Conservation (phyloP, 106 monocot species). For the Alisma plantagoaquatica region DNA sequence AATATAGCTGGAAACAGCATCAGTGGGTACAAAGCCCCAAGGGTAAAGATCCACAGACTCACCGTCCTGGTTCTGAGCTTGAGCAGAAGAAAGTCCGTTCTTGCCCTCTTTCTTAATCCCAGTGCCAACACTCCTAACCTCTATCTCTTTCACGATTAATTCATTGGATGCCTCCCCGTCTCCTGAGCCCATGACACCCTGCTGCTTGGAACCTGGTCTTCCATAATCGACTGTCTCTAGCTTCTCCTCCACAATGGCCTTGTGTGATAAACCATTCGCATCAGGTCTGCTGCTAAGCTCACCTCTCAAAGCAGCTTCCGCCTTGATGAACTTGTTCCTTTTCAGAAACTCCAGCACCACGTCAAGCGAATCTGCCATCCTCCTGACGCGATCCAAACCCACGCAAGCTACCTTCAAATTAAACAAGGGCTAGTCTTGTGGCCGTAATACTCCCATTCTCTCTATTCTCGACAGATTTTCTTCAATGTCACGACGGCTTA, state of each 20-base stretch:
- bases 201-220: slow-evolving; percentile 14
- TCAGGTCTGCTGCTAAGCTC: slow-evolving; percentile 42
- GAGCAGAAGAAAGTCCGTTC: slow-evolving; percentile 19
- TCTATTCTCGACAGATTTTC: not conserved
- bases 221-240: slow-evolving; percentile 13
- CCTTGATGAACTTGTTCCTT: slow-evolving; percentile 63
- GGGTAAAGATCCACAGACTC: slow-evolving; percentile 67
- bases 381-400: too few relatives aligned
- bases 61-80: slow-evolving; percentile 12
- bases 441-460: not conserved
- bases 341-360: slow-evolving; percentile 74
- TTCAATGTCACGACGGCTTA: not conserved
- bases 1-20: slow-evolving; percentile 8
- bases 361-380: slow-evolving; percentile 70
- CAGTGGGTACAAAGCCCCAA: slow-evolving; percentile 26
- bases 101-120: slow-evolving; percentile 39
- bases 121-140: slow-evolving; percentile 43
- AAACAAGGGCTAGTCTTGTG: not conserved
- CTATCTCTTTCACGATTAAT: slow-evolving; percentile 92
- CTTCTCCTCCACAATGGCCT: slow-evolving; percentile 21
- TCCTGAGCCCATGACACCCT: slow-evolving; percentile 5
- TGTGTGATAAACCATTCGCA: slow-evolving; percentile 27
- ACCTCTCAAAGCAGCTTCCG: slow-evolving; percentile 75
- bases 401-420: too few relatives aligned
- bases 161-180: slow-evolving; percentile 46